phyloP scores from a whole-genome alignment of 768 basidiomycete genomes.

The Daedaleopsis sinensis region DNA sequence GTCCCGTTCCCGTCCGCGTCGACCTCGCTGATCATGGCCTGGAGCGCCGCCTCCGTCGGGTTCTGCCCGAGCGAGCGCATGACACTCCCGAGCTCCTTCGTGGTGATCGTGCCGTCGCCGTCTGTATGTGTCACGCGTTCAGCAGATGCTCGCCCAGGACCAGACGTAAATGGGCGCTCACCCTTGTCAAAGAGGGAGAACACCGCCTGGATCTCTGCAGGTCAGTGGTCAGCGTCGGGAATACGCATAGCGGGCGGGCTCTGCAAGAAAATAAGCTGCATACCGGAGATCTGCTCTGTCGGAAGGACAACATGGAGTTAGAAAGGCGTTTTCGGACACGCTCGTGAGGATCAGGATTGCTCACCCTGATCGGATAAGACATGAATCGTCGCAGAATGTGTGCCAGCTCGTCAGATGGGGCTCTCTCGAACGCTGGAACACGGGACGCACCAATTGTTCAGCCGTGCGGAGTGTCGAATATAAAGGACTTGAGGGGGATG shows the following conservation, averaged over 20 bases:
- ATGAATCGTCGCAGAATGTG: not conserved
- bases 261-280: conserved; percentile 27
- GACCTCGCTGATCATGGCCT: conserved; percentile 96
- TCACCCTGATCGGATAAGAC: conserved; percentile 29
- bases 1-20: conserved; percentile 88
- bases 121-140: conserved; percentile 48
- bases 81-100: conserved; percentile 87
- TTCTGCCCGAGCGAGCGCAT: conserved; percentile 94
- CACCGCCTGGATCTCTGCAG: conserved; percentile 94
- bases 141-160: not conserved
- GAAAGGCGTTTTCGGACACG: conserved; percentile 4
- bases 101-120: conserved; percentile 92
- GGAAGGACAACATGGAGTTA: conserved; percentile 17
- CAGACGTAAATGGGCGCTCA: conserved; percentile 34
- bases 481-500: not conserved
- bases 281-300: conserved; percentile 90
- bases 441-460: conserved; percentile 53
- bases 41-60: conserved; percentile 88
- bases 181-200: conserved; percentile 98
- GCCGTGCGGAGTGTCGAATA: conserved; percentile 41
- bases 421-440: not conserved
- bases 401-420: not conserved
- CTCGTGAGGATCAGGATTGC: conserved; percentile 16
- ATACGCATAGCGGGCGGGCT: not conserved
- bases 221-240: conserved; percentile 7